Evolutionary conservation across 2,329 filamentous ascomycete species (phyloP).

Genomic region (Diaporthe amygdali): DNA sequence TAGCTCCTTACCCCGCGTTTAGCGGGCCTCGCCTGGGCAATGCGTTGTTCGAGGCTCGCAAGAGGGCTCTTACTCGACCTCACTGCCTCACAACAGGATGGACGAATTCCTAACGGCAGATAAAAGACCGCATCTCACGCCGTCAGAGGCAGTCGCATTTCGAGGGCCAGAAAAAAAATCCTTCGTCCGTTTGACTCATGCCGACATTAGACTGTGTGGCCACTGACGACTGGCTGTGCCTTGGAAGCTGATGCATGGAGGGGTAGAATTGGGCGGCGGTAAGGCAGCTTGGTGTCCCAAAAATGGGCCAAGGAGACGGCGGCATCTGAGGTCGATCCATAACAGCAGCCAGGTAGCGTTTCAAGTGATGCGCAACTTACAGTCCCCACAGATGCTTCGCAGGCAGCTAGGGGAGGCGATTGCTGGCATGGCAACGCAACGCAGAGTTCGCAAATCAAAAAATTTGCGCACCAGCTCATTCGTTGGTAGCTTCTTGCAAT

Average conservation of each 20-base stretch:
- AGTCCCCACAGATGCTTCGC: not conserved
- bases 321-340: conserved; percentile 9
- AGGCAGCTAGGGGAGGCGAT: not conserved
- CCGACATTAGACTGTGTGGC: conserved; percentile 12
- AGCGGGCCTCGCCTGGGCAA: not conserved
- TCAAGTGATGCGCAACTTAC: not conserved
- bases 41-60: conserved; percentile 6
- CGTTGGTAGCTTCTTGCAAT: too few relatives aligned
- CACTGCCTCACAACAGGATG: not conserved
- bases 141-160: not conserved
- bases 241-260: conserved; percentile 23
- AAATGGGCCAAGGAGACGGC: conserved; percentile 19
- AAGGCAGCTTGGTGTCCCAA: conserved; percentile 19
- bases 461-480: too few relatives aligned
- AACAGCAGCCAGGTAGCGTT: conserved; percentile 19
- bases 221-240: not conserved
- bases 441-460: too few relatives aligned
- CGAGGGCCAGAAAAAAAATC: not conserved
- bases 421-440: too few relatives aligned
- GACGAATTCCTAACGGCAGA: not conserved
- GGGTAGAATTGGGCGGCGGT: conserved; percentile 23
- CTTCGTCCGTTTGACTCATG: conserved; percentile 19
- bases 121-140: not conserved
- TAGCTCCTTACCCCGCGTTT: conserved; percentile 19
- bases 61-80: not conserved